A percentile compares a stretch with the other conserved stretches of the same genome.
Conservation (phyloP, 1,139 yeast genomes). For the Nakaseomyces nivariensis region DNA sequence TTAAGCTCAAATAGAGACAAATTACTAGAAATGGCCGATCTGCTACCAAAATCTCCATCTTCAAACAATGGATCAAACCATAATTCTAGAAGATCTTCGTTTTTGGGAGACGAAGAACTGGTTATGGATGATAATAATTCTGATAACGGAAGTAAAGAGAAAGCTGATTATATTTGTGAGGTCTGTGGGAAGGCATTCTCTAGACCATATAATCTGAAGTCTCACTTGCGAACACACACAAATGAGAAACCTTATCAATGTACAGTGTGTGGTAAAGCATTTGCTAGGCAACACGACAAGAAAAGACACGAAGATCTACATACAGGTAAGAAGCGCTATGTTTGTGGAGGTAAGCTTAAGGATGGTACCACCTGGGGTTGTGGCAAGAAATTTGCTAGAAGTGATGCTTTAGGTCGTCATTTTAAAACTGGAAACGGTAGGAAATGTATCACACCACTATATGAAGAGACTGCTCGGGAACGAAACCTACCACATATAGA, state of each 20-base stretch:
- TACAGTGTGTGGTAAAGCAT: constrained; percentile 80
- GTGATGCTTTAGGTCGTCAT: constrained; percentile 91
- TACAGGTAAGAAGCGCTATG: constrained; percentile 80
- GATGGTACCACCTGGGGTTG: constrained; percentile 70
- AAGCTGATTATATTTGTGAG: constrained; percentile 72
- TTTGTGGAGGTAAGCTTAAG: constrained; percentile 64
- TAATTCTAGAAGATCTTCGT: constrained; percentile 7
- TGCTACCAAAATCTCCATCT: constrained; percentile 8
- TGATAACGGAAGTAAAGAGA: constrained; percentile 39
- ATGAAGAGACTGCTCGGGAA: constrained; percentile 54
- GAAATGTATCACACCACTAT: constrained; percentile 63
- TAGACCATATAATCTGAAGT: constrained; percentile 82
- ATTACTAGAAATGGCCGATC: constrained; percentile 49
- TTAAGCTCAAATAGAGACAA: constrained; percentile 41
- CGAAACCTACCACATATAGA: not conserved
- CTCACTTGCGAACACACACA: constrained; percentile 88
- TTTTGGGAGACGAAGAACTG: not conserved
- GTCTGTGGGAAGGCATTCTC: constrained; percentile 82
- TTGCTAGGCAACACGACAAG: constrained; percentile 92
- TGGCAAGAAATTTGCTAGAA: constrained; percentile 85
- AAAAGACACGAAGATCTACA: constrained; percentile 91
- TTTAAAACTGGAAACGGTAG: constrained; percentile 91
- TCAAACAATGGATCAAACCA: not conserved
- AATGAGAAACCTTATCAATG: constrained; percentile 89
- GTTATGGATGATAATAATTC: not conserved